Base-by-base conservation (phyloP, 345 rosid genomes). In the Orychophragmus violaceus region DNA sequence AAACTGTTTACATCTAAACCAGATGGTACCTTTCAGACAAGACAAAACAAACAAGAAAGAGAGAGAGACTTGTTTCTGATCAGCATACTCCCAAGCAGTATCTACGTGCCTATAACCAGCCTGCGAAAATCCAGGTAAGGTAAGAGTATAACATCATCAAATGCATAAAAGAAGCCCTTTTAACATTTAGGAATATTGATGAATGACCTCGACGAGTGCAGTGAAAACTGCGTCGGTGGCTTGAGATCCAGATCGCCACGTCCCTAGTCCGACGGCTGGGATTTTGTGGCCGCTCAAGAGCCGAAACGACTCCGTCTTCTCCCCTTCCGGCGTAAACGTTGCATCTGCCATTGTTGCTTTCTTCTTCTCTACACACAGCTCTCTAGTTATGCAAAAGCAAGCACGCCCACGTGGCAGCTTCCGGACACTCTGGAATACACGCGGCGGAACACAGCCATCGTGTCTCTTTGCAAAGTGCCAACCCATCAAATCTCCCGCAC, bases 241-340 rank as follows among this genome's bases (percentile, higher is more conserved):
- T 9, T 24, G 42, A 52, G 81, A 71, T 14, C 85, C 85, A 24
- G 87, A 74, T 30, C 21, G 65, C 83, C 82, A 79, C 12, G 84
- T 83, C 32, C 86, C 85, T 29, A 86, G 69, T 12, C 86, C 88
- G n/a, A 81, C 67, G 27, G 82, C 78, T 11, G 84, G 88, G 65
- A 85, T 83, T 59, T 66, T 66, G 68, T 77, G 83, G 46, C 84
- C 85, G 21, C 82, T 81, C 68, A 59, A 55, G 21, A 83, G 81
- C 25, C 50, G 51, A 75, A 82, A 84, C 49, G 70, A 77, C 76
- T 82, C 78, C 9, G 49, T 24, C 56, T 71, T 37, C 12, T 75
- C 72, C 5, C 64, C 74, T 10, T 67, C 72, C 44, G 75, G 50
- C 0, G 73, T 46, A 37, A 74, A 49, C n/a, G 72, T 73, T 18